A percentile compares a stretch with the other conserved stretches of the same genome.
Conservation (phyloP, 1,284 basidiomycete species). For the Bjerkandera adusta region DNA sequence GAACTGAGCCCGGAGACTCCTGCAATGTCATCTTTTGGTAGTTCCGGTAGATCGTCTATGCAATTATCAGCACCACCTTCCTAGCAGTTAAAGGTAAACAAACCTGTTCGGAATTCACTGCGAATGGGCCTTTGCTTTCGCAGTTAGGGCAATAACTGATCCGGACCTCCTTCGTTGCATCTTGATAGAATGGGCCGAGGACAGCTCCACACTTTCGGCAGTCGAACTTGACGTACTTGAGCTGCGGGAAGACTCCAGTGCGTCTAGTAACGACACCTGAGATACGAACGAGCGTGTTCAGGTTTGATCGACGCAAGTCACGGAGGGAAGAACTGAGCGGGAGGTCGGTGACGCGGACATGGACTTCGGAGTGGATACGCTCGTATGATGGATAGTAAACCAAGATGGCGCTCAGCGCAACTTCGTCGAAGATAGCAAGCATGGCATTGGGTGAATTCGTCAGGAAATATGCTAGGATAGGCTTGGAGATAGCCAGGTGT, state of each 20-base stretch:
- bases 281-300: constrained; percentile 95
- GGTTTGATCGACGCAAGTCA: constrained; percentile 88
- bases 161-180: constrained; percentile 91
- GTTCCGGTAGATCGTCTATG: constrained; percentile 96
- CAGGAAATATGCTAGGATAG: constrained; percentile 96
- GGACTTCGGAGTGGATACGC: constrained; percentile 96
- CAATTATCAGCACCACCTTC: background rate
- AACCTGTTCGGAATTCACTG: constrained; percentile 94
- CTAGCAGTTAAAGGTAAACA: constrained; percentile 15
- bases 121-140: constrained; percentile 92
- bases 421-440: constrained; percentile 94
- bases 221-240: constrained; percentile 99
- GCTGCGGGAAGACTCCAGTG: constrained; percentile 95
- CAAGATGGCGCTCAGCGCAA: constrained; percentile 91
- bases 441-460: constrained; percentile 93
- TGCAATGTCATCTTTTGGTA: constrained; percentile 99
- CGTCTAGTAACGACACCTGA: constrained; percentile 97
- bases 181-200: constrained; percentile 97
- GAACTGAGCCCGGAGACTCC: constrained; percentile 97
- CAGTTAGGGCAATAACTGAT: constrained; percentile 95
- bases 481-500: constrained; percentile 87
- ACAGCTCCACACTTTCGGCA: constrained; percentile 91
- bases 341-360: constrained; percentile 94
- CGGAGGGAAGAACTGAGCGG: constrained; percentile 89
- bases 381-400: constrained; percentile 96